Evolutionary conservation across 129 eudicot species (phyloP).

Genomic region (Artemisia annua): DNA sequence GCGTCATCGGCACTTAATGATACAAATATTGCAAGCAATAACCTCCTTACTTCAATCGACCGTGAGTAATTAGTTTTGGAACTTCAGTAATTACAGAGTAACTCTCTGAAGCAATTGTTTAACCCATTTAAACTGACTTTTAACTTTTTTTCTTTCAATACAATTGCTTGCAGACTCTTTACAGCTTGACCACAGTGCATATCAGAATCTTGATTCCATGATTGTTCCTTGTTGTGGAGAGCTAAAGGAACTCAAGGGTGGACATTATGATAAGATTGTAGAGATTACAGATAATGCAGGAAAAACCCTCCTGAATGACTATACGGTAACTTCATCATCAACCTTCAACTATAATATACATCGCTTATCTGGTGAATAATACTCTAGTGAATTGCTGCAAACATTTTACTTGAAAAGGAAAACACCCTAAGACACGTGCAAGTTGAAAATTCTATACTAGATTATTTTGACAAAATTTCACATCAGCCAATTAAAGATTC

Average conservation of each 20-base stretch:
- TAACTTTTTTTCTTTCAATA: not conserved
- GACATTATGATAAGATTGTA: constrained; percentile 75
- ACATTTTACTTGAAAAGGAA: too few relatives aligned
- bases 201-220: constrained; percentile 79
- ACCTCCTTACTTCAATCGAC: constrained; percentile 71
- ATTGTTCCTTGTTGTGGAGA: constrained; percentile 92
- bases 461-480: too few relatives aligned
- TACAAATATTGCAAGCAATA: constrained; percentile 69
- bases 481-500: too few relatives aligned
- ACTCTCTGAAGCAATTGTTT: not conserved
- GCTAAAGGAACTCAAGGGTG: constrained; percentile 75
- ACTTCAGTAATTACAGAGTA: not conserved
- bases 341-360: not conserved
- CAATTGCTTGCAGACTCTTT: constrained; percentile 58
- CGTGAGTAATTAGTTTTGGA: constrained; percentile 44
- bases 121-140: not conserved
- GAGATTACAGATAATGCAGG: constrained; percentile 93
- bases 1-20: constrained; percentile 77
- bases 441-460: too few relatives aligned
- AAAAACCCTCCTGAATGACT: constrained; percentile 83
- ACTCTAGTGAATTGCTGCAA: not conserved
- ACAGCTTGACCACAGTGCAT: constrained; percentile 88
- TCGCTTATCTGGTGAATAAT: not conserved
- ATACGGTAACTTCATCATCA: constrained; percentile 56
- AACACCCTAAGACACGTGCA: too few relatives aligned